Percentiles rank a stretch among this genome's conserved stretches.
Evolutionary conservation across 495 filamentous ascomycete genomes (phyloP).

Genomic region (Hypoxylon fuscum): DNA sequence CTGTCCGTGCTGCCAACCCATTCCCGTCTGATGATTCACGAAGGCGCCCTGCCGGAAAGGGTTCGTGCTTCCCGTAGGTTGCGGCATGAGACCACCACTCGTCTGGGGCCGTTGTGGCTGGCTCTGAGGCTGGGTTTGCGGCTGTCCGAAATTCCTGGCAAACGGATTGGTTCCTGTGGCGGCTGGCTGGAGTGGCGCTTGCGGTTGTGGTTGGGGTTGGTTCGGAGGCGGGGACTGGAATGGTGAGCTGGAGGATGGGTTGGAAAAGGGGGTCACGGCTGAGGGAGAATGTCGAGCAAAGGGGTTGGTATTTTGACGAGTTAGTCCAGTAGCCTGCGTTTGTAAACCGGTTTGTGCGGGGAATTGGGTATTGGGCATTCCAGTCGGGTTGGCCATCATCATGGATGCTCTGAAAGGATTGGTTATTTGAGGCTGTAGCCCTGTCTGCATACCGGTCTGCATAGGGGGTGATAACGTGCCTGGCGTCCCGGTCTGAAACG

Average conservation of each 20-base stretch:
- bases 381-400: constrained; percentile 67
- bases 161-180: constrained; percentile 79
- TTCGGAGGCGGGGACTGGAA: constrained; percentile 59
- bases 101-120: constrained; percentile 54
- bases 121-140: constrained; percentile 37
- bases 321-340: constrained; percentile 52
- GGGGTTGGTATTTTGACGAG: constrained; percentile 82
- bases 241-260: constrained; percentile 57
- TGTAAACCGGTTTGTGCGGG: constrained; percentile 45
- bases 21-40: constrained; percentile 84
- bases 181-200: constrained; percentile 65
- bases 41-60: constrained; percentile 91
- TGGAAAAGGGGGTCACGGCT: constrained; percentile 57
- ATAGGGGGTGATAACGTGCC: constrained; percentile 44
- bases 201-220: constrained; percentile 40
- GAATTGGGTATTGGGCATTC: constrained; percentile 45
- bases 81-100: constrained; percentile 59
- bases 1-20: constrained; percentile 82
- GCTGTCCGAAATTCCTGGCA: constrained; percentile 58
- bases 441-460: constrained; percentile 48
- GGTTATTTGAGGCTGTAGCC: constrained; percentile 67
- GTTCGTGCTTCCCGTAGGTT: constrained; percentile 89
- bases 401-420: constrained; percentile 93
- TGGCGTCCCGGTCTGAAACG: constrained; percentile 52
- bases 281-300: constrained; percentile 70